Evolutionary conservation across 306 rosid species (phyloP).

Genomic region (Arachis stenosperma): DNA sequence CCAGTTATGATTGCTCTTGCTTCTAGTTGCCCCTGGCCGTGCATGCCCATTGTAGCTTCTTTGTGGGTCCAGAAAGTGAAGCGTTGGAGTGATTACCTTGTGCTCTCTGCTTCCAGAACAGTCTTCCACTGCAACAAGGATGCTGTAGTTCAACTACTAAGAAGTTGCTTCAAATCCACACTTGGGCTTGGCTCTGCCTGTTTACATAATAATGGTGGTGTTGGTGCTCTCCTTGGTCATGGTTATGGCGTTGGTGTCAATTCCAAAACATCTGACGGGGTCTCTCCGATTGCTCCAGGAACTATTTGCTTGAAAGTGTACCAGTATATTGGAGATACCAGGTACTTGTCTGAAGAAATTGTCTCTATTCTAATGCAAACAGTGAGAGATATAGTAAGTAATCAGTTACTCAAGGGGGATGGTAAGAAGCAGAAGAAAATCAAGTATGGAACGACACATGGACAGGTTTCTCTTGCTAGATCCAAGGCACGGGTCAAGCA

Average conservation of each 20-base stretch:
- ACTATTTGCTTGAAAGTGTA: conserved; percentile 78
- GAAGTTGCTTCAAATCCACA: conserved; percentile 81
- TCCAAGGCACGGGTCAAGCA: conserved; percentile 73
- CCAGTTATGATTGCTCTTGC: conserved; percentile 74
- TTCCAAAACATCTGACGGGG: conserved; percentile 65
- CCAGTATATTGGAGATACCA: conserved; percentile 71
- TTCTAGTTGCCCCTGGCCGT: conserved; percentile 94
- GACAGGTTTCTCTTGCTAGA: conserved; percentile 74
- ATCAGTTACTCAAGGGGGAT: conserved; percentile 59
- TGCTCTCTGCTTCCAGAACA: conserved; percentile 76
- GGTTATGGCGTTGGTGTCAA: conserved; percentile 70
- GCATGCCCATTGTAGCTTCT: conserved; percentile 74
- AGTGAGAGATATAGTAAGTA: conserved; percentile 70
- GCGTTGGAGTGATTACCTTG: conserved; percentile 84
- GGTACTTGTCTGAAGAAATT: conserved; percentile 73
- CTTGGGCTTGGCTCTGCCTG: conserved; percentile 68
- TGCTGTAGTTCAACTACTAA: conserved; percentile 93
- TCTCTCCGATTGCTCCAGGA: conserved; percentile 89
- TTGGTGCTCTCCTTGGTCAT: conserved; percentile 85
- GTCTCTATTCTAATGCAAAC: conserved; percentile 72
- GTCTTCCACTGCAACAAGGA: conserved; percentile 83
- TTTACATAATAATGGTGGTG: conserved; percentile 62
- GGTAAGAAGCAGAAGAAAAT: conserved; percentile 60
- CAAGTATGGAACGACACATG: conserved; percentile 66
- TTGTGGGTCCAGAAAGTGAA: conserved; percentile 84